These are phyloP conservation scores for Magnolia sinica DNA, from an alignment of 164 flowering plant species.

Conservation along the genomic window DNA sequence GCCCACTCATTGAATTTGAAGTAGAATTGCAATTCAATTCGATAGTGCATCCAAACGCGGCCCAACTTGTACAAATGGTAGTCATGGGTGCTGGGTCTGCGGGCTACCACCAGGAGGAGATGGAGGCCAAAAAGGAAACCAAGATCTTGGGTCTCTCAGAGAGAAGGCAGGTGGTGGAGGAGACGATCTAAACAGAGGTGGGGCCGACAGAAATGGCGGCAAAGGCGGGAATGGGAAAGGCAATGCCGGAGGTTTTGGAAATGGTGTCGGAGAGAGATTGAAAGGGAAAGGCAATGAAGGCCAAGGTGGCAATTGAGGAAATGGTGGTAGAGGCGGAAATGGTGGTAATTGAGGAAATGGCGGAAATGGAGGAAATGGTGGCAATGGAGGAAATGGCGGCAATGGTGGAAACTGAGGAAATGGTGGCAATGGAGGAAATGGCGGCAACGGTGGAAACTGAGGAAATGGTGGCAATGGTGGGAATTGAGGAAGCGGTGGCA, in stretches of 20 bases:
- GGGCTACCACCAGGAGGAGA: neutral
- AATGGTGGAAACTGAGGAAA: conserved; percentile 14
- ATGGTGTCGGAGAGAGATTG: too few species aligned
- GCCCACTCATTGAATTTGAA: too few species aligned
- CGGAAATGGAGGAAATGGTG: neutral
- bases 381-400: conserved; percentile 12
- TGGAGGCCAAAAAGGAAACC: too few species aligned
- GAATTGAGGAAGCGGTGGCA: conserved; percentile 23
- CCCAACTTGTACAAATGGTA: too few species aligned
- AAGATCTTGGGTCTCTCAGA: too few species aligned
- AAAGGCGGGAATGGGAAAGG: conserved; percentile 10
- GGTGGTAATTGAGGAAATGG: neutral
- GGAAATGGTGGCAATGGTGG: conserved; percentile 13
- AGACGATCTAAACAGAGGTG: neutral
- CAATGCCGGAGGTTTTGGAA: conserved; percentile 9
- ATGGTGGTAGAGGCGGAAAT: neutral
- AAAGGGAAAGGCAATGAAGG: conserved; percentile 10
- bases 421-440: too few species aligned
- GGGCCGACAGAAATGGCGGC: too few species aligned
- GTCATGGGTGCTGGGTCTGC: conserved; percentile 11
- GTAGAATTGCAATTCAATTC: too few species aligned
- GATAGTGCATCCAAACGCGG: too few species aligned
- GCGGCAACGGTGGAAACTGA: conserved; percentile 10
- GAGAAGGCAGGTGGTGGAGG: neutral
- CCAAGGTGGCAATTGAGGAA: neutral